Percentiles rank a stretch among this genome's conserved stretches.
These are phyloP conservation scores for Neopestalotiopsis rosae DNA, from an alignment of 2,329 filamentous ascomycete species.

Conservation along the genomic window DNA sequence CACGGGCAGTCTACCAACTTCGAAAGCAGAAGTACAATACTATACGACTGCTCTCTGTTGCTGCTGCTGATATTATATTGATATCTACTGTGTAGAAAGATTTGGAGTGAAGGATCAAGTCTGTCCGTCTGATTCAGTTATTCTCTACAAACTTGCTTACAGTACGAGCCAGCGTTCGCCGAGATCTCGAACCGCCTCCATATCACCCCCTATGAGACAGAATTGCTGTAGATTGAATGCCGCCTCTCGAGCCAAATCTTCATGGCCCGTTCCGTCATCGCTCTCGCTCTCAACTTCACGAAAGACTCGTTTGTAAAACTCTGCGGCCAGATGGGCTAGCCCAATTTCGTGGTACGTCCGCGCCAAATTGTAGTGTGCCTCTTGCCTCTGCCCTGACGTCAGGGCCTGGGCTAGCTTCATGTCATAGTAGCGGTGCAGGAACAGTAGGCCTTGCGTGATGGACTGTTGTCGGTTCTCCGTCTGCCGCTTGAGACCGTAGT, in stretches of 20 bases:
- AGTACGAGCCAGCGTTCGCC: slow-evolving; percentile 14
- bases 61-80: too few relatives aligned
- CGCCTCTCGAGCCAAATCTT: slow-evolving; percentile 65
- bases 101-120: too few relatives aligned
- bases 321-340: slow-evolving; percentile 72
- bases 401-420: slow-evolving; percentile 48
- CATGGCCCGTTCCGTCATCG: slow-evolving; percentile 15
- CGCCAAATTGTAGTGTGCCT: slow-evolving; percentile 83
- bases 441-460: slow-evolving; percentile 83
- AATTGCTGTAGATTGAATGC: slow-evolving; percentile 62
- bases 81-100: too few relatives aligned
- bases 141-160: not conserved
- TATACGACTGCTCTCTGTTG: not conserved
- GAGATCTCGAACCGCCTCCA: slow-evolving; percentile 14
- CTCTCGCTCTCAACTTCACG: slow-evolving; percentile 36
- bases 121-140: too few relatives aligned
- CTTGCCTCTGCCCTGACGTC: slow-evolving; percentile 59
- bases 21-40: not conserved
- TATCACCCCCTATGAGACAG: slow-evolving; percentile 15
- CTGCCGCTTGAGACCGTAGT: slow-evolving; percentile 88
- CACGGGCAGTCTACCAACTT: not conserved
- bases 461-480: slow-evolving; percentile 89
- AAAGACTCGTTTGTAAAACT: slow-evolving; percentile 66
- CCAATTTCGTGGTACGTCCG: slow-evolving; percentile 79
- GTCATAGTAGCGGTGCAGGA: slow-evolving; percentile 76